A percentile compares a stretch with the other conserved stretches of the same genome.
Conservation (phyloP, 2,329 filamentous ascomycete species). For the Alternaria solani region DNA sequence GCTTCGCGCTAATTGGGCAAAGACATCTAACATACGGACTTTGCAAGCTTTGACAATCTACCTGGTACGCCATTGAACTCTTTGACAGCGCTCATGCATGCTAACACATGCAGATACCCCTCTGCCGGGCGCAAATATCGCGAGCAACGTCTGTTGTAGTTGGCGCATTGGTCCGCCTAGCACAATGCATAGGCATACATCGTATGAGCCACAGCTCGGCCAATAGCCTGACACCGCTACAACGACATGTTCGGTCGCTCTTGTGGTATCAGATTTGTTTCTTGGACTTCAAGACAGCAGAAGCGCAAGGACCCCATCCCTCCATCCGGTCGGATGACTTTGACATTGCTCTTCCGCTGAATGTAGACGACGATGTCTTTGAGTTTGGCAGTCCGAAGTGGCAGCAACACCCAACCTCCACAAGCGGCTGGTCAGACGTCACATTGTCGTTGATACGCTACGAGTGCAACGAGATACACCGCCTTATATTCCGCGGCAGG, state of each 20-base stretch:
- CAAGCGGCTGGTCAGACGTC: constrained; percentile 46
- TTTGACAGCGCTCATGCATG: background rate
- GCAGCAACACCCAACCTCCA: constrained; percentile 44
- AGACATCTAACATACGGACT: constrained; percentile 50
- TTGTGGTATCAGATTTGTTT: constrained; percentile 52
- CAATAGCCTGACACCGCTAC: constrained; percentile 45
- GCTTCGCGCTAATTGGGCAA: constrained; percentile 49
- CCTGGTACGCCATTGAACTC: constrained; percentile 29
- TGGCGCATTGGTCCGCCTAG: constrained; percentile 49
- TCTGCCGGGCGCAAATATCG: constrained; percentile 50
- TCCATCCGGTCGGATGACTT: constrained; percentile 50
- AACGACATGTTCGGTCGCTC: constrained; percentile 48
- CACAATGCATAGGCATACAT: constrained; percentile 51
- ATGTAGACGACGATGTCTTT: constrained; percentile 50
- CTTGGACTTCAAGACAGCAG: constrained; percentile 50
- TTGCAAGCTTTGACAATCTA: constrained; percentile 51
- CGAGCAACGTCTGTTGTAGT: constrained; percentile 50
- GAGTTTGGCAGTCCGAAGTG: constrained; percentile 47
- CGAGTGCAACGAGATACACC: constrained; percentile 50
- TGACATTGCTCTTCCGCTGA: constrained; percentile 48
- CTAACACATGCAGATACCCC: constrained; percentile 42
- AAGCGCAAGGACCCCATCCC: constrained; percentile 50
- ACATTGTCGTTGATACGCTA: constrained; percentile 49
- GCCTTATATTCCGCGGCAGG: constrained; percentile 48
- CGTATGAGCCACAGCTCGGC: constrained; percentile 46